Evolutionary conservation across 2,329 filamentous ascomycete species (phyloP).

Genomic region (Paraphaeosphaeria sporulosa): DNA sequence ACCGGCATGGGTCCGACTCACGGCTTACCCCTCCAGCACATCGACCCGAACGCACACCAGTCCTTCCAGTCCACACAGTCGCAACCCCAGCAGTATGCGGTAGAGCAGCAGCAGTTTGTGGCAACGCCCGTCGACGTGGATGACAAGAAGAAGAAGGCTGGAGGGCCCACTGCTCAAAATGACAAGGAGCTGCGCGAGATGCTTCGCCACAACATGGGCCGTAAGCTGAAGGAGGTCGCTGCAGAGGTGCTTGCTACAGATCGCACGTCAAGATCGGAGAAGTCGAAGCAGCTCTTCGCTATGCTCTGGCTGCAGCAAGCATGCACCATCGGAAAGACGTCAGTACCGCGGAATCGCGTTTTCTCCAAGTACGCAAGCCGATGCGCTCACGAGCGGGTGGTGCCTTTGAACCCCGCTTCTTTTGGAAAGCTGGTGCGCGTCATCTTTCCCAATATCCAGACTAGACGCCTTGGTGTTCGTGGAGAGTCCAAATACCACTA

Average conservation of each 20-base stretch:
- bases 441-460: constrained; percentile 94
- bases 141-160: constrained; percentile 62
- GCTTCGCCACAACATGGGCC: constrained; percentile 72
- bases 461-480: constrained; percentile 86
- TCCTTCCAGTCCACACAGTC: constrained; percentile 38
- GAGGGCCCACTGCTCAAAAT: constrained; percentile 75
- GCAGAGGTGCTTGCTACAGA: constrained; percentile 80
- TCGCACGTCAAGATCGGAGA: constrained; percentile 80
- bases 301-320: constrained; percentile 85
- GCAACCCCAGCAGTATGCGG: constrained; percentile 7
- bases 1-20: constrained; percentile 32
- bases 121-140: constrained; percentile 45
- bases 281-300: constrained; percentile 84
- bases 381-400: constrained; percentile 92
- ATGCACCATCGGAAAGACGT: constrained; percentile 76
- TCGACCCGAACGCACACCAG: constrained; percentile 35
- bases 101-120: constrained; percentile 34
- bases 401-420: constrained; percentile 93
- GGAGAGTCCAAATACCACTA: constrained; percentile 99
- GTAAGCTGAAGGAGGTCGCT: constrained; percentile 74
- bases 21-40: constrained; percentile 28
- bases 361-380: constrained; percentile 95
- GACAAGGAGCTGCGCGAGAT: constrained; percentile 82
- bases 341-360: constrained; percentile 89
- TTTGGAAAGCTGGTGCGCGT: constrained; percentile 98